Conservation (phyloP, 1,284 basidiomycete genomes). For the Boletellus deceptivus region DNA sequence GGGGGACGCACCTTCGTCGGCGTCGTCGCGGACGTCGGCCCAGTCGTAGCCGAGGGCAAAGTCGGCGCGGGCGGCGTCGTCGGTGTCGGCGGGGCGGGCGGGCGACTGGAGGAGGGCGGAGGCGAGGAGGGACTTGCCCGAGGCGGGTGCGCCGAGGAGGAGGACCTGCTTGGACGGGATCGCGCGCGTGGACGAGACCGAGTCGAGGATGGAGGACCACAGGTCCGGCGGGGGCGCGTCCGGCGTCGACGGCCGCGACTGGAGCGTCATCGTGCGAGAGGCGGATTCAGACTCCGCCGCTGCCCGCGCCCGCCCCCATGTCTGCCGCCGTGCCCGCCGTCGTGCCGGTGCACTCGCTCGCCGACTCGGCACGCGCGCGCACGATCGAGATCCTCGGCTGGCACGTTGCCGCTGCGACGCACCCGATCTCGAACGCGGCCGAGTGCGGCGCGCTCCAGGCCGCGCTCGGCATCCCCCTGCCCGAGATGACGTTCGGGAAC, state of each 20-base stretch:
- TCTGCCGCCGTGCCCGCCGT: slow-evolving; percentile 43
- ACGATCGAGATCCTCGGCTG: slow-evolving; percentile 65
- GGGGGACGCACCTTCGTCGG: slow-evolving; percentile 73
- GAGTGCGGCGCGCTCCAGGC: slow-evolving; percentile 70
- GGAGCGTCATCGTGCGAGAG: slow-evolving; percentile 30
- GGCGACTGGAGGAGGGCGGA: slow-evolving; percentile 70
- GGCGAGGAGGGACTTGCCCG: slow-evolving; percentile 75
- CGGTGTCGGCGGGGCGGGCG: slow-evolving; percentile 45
- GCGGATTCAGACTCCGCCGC: slow-evolving; percentile 31
- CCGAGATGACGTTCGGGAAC: slow-evolving; percentile 96
- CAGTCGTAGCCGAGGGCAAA: slow-evolving; percentile 88
- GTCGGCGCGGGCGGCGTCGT: slow-evolving; percentile 56
- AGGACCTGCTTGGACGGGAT: slow-evolving; percentile 85
- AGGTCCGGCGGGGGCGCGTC: slow-evolving; percentile 75
- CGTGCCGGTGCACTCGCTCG: slow-evolving; percentile 60
- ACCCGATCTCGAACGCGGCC: slow-evolving; percentile 74
- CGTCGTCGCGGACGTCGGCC: slow-evolving; percentile 81
- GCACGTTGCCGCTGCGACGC: slow-evolving; percentile 62
- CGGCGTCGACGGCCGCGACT: slow-evolving; percentile 61
- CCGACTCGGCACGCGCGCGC: slow-evolving; percentile 64
- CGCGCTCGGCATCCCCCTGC: slow-evolving; percentile 73
- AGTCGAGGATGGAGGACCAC: slow-evolving; percentile 90
- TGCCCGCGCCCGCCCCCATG: too few species aligned
- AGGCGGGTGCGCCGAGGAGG: slow-evolving; percentile 72
- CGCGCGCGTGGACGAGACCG: slow-evolving; percentile 81